These are phyloP conservation scores for Thermoascus crustaceus DNA, from an alignment of 2,329 filamentous ascomycete species.

Conservation along the genomic window DNA sequence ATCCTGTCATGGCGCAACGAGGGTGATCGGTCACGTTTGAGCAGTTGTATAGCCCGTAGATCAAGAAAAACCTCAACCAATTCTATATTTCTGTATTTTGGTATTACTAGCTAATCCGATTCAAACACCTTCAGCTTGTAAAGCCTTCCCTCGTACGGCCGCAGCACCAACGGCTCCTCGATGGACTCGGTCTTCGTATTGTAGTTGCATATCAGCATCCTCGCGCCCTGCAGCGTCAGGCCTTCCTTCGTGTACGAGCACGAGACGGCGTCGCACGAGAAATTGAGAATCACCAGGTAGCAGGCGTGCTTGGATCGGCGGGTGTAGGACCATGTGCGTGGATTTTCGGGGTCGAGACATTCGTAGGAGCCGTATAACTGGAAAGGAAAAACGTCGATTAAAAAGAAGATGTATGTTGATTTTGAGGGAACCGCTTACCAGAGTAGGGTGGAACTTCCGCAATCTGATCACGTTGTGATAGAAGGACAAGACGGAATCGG, in stretches of 20 bases:
- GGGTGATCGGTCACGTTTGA: no score
- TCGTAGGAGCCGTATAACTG: slow-evolving; percentile 11
- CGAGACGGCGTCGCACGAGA: slow-evolving; percentile 7
- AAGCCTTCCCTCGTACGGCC: slow-evolving; percentile 3
- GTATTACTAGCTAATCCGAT: no score
- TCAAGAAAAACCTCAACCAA: no score
- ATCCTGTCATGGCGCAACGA: no score
- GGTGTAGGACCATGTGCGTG: slow-evolving; percentile 8
- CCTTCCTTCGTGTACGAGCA: slow-evolving; percentile 7
- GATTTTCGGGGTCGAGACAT: slow-evolving; percentile 10
- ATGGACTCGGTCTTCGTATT: slow-evolving; percentile 9
- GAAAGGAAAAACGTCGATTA: background rate
- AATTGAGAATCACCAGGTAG: slow-evolving; percentile 10
- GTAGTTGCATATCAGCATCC: slow-evolving; percentile 11
- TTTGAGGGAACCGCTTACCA: slow-evolving; percentile 5
- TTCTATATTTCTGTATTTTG: no score
- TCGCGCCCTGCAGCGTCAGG: slow-evolving; percentile 4
- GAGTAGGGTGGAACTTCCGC: slow-evolving; percentile 42
- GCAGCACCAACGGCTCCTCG: slow-evolving; percentile 10
- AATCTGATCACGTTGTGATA: slow-evolving; percentile 48
- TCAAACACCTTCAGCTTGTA: slow-evolving; percentile 55
- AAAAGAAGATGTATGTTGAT: background rate
- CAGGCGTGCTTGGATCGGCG: slow-evolving; percentile 8
- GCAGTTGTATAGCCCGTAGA: no score
- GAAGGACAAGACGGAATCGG: slow-evolving; percentile 45